Conservation (phyloP, 2,329 filamentous ascomycete genomes). For the Curvularia hawaiiensis region DNA sequence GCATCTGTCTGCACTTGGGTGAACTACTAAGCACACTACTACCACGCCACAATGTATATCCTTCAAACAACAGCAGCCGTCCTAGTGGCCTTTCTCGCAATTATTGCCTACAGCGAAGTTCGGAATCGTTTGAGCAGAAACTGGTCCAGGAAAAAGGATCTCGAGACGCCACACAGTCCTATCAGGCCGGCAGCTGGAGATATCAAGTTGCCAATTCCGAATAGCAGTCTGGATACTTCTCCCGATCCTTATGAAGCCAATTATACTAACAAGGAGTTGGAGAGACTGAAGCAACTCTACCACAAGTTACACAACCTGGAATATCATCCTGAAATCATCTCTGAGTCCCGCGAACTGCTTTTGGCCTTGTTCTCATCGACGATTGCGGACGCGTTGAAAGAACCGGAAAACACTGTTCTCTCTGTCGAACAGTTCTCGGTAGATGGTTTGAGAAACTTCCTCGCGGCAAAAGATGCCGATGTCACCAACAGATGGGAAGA, state of each 20-base stretch:
- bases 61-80: slow-evolving; percentile 29
- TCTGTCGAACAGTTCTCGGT: slow-evolving; percentile 39
- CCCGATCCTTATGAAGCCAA: background rate
- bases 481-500: slow-evolving; percentile 42
- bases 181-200: slow-evolving; percentile 6
- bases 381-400: slow-evolving; percentile 25
- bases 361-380: slow-evolving; percentile 46
- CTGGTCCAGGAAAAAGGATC: slow-evolving; percentile 22
- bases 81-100: slow-evolving; percentile 27
- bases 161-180: slow-evolving; percentile 20
- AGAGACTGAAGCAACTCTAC: slow-evolving; percentile 45
- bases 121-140: slow-evolving; percentile 22
- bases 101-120: slow-evolving; percentile 25
- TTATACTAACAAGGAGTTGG: slow-evolving; percentile 8
- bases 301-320: slow-evolving; percentile 52
- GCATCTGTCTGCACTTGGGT: background rate
- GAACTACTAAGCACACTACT: background rate
- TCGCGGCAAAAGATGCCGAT: slow-evolving; percentile 39
- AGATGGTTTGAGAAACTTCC: slow-evolving; percentile 32
- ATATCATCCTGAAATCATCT: slow-evolving; percentile 42
- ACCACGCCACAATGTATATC: slow-evolving; percentile 21
- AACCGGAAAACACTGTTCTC: slow-evolving; percentile 34
- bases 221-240: background rate
- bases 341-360: slow-evolving; percentile 42
- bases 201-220: background rate